Base-by-base conservation (phyloP, 2,329 filamentous ascomycete genomes). In the Neonectria faginata region DNA sequence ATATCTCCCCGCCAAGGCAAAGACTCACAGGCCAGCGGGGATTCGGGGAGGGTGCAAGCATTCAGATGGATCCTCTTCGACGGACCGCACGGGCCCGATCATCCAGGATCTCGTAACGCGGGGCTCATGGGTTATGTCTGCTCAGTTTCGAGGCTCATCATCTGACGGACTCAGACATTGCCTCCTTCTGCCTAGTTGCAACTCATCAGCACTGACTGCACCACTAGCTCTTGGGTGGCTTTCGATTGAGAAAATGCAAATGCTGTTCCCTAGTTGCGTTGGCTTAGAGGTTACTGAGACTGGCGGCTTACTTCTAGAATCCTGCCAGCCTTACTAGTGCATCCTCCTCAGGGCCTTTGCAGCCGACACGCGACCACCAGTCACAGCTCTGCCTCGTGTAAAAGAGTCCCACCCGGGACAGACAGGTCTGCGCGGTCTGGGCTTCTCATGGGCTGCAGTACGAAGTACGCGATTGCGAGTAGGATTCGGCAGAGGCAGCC, bases 81-180 rank as follows among this genome's bases (percentile, higher is more conserved):
- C 39, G 47, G 27, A 62, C 55, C 55, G 55, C 48, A 63, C 54
- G 53, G 48, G 39, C 55, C 55, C 55, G 60, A 59, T 63, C 48
- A 44, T 58, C 60, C 52, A 22, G 51, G 60, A 59, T 63, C 60
- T 55, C 55, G 55, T 58, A 58, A 59, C 50, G 60, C 60, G 36
- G 55, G 45, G 42, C 42, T 42, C 39, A 11, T 54, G 42, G 10
- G 29, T 55, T 50, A 31, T 54, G 48, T 36, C 33, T 53, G 16
- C 4, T 39, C 44, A 29, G 54, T 44, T 39, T 12, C 27, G 45
- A 51, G 10, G 50, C 18, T 36, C 18, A 41, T 44, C 52, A 44
- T 41, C 39, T 48, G 31, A 55, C 51, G 16, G 36, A 22, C 55
- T 48, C 12, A 20, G 31, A 39, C 42, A 33, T 54, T 20, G 55